These are phyloP conservation scores for Mucor velutinosus DNA, from an alignment of 371 early-diverging fungal species.

Conservation along the genomic window DNA sequence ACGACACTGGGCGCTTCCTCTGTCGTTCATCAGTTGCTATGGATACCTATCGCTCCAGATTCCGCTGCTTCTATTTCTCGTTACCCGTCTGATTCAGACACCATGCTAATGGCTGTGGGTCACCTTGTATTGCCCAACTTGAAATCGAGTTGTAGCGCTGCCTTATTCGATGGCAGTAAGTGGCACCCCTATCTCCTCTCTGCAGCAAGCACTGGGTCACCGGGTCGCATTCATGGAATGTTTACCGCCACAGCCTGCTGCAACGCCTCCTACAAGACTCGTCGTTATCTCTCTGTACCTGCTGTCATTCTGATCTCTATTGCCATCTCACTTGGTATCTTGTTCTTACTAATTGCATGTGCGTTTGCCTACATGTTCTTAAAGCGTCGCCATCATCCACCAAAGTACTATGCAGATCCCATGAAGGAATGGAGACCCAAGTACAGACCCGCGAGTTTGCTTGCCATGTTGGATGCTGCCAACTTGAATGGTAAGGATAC, in stretches of 20 bases:
- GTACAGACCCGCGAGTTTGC: constrained; percentile 10
- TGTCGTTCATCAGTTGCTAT: constrained; percentile 28
- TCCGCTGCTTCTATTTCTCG: constrained; percentile 15
- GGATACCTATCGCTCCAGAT: constrained; percentile 29
- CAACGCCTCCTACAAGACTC: constrained; percentile 12
- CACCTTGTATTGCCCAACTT: constrained; percentile 41
- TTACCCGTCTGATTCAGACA: constrained; percentile 31
- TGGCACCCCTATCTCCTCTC: constrained; percentile 71
- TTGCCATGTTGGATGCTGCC: constrained; percentile 18
- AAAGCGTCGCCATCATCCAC: constrained; percentile 22
- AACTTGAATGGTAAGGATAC: constrained; percentile 9
- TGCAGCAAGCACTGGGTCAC: constrained; percentile 23
- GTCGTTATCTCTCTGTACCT: constrained; percentile 52
- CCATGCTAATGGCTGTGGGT: constrained; percentile 57
- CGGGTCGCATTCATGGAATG: constrained; percentile 27
- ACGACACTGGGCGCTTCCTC: constrained; percentile 1
- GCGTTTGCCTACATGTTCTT: constrained; percentile 41
- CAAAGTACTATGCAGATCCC: constrained; percentile 25
- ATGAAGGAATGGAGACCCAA: constrained; percentile 37
- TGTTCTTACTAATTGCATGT: constrained; percentile 59
- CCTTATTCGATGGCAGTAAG: constrained; percentile 61
- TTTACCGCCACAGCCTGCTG: constrained; percentile 31
- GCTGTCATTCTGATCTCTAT: constrained; percentile 75
- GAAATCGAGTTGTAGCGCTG: constrained; percentile 54
- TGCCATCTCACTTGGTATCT: constrained; percentile 70